Evolutionary conservation across 2,329 filamentous ascomycete genomes (phyloP).

Genomic region (Aspergillus pseudonomiae): DNA sequence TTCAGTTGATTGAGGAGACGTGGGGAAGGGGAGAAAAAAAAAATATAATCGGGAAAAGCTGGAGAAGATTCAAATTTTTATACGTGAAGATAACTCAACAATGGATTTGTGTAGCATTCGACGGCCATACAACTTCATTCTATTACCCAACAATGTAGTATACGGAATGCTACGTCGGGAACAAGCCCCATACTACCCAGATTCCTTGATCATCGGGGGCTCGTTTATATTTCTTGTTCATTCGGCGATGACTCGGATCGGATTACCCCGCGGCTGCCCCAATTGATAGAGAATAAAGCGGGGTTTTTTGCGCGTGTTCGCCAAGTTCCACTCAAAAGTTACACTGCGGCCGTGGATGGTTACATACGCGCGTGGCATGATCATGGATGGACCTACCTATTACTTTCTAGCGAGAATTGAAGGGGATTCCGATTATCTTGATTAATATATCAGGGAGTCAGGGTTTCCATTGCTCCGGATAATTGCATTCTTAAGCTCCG

Average conservation of each 20-base stretch:
- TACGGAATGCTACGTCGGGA: conserved; percentile 14
- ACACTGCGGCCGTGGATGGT: conserved; percentile 2
- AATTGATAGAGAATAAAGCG: conserved; percentile 8
- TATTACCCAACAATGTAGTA: conserved; percentile 18
- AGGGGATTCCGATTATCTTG: neutral
- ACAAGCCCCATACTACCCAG: conserved; percentile 8
- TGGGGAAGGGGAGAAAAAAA: neutral
- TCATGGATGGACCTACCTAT: neutral
- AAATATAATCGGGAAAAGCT: neutral
- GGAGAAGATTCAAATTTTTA: neutral
- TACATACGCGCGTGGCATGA: conserved; percentile 9
- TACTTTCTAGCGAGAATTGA: neutral
- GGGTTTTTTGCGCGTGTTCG: conserved; percentile 1
- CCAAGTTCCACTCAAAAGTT: neutral
- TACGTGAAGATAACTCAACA: neutral
- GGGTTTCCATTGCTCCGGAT: neutral
- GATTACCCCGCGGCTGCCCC: conserved; percentile 10
- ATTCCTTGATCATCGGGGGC: neutral
- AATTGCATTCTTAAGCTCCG: neutral
- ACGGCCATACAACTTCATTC: neutral
- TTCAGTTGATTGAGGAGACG: neutral
- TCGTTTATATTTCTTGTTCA: neutral
- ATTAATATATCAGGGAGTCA: neutral
- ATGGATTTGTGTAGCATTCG: neutral
- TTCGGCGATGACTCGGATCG: neutral